phyloP scores from a whole-genome alignment of 305 asterid genomes.

The Caryopteris hybrid region DNA sequence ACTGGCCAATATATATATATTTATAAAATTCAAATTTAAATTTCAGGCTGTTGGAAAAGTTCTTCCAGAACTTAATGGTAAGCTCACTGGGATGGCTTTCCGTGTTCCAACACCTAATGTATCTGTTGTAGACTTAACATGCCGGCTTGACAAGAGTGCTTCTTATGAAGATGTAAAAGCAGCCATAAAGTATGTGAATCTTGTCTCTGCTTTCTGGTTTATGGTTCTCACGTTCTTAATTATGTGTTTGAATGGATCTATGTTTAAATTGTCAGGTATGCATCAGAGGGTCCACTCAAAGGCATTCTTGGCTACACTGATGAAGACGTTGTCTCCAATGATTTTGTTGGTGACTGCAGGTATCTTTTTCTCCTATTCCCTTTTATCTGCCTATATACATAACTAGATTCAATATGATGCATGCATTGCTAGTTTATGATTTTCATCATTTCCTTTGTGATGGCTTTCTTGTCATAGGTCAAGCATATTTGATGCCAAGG shows the following conservation, averaged over 20 bases:
- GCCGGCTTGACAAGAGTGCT: constrained; percentile 85
- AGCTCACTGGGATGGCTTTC: constrained; percentile 99
- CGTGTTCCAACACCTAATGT: constrained; percentile 99
- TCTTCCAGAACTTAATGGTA: constrained; percentile 94
- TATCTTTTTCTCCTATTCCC: constrained; percentile 7
- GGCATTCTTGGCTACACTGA: constrained; percentile 98
- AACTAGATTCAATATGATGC: not conserved
- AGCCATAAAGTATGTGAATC: constrained; percentile 63
- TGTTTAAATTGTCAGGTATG: constrained; percentile 42
- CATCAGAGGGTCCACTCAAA: constrained; percentile 77
- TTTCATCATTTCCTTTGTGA: not conserved
- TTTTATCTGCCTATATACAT: too few species aligned
- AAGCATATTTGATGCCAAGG: constrained; percentile 97
- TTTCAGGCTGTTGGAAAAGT: constrained; percentile 96
- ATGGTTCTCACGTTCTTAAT: not conserved
- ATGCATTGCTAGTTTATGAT: not conserved
- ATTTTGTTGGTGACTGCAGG: constrained; percentile 95
- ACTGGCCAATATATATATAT: not conserved
- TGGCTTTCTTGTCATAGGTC: constrained; percentile 46
- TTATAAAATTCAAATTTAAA: constrained; percentile 13
- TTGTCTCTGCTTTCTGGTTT: not conserved
- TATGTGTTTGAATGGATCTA: not conserved
- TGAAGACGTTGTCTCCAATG: constrained; percentile 96
- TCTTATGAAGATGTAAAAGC: constrained; percentile 98
- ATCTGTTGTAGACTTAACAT: constrained; percentile 95